Percentiles rank a stretch among this genome's conserved stretches.
Evolutionary conservation across 2,329 filamentous ascomycete genomes (phyloP).

Genomic region (Aspergillus niger): DNA sequence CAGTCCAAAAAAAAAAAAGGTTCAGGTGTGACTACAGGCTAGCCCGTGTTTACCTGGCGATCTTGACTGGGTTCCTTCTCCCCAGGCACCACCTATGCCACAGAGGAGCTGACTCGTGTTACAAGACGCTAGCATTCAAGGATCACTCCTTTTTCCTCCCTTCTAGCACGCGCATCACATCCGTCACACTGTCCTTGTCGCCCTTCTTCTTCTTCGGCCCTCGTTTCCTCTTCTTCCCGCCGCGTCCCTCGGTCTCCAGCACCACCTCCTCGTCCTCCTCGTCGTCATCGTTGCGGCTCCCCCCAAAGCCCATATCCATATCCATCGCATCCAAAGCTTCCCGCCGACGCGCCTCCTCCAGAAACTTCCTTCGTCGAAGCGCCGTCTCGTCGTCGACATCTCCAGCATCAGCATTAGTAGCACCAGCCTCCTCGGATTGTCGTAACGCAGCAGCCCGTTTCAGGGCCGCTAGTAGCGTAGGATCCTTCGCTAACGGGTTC

Average conservation of each 20-base stretch:
- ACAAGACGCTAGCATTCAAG: background rate
- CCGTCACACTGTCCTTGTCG: constrained; percentile 67
- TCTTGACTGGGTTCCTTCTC: too few relatives aligned
- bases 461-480: constrained; percentile 78
- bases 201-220: constrained; percentile 56
- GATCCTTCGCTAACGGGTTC: constrained; percentile 64
- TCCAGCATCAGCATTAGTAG: constrained; percentile 42
- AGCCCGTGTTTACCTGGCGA: too few relatives aligned
- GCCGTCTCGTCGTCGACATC: constrained; percentile 62
- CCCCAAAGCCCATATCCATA: constrained; percentile 92
- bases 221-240: constrained; percentile 54
- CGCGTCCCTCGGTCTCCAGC: constrained; percentile 49
- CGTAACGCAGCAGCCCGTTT: constrained; percentile 74
- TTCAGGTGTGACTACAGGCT: too few relatives aligned
- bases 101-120: too few relatives aligned
- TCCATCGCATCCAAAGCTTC: constrained; percentile 82
- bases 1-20: too few relatives aligned
- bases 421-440: constrained; percentile 37
- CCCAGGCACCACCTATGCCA: too few relatives aligned
- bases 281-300: constrained; percentile 80
- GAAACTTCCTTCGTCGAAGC: constrained; percentile 71
- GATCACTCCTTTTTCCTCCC: constrained; percentile 51
- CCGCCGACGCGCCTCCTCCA: constrained; percentile 60
- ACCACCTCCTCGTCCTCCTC: constrained; percentile 74
- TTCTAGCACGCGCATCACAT: constrained; percentile 80